A percentile compares a stretch with the other conserved stretches of the same genome.
These are phyloP conservation scores for Musa beccarii DNA, from an alignment of 176 grass and related monocot genomes.

Conservation along the genomic window DNA sequence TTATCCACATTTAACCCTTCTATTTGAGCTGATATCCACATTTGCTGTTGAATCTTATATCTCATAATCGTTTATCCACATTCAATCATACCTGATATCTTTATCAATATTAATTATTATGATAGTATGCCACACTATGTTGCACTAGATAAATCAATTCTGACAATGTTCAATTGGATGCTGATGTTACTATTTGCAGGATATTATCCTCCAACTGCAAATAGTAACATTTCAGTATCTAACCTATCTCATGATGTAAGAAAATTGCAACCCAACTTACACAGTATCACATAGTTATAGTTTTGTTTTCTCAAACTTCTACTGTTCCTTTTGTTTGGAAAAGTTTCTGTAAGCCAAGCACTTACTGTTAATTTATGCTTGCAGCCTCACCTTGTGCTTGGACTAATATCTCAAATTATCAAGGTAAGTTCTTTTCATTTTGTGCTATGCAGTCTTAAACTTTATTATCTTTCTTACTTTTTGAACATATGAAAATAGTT, in stretches of 20 bases:
- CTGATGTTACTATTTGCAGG: no score
- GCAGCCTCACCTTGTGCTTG: conserved; percentile 93
- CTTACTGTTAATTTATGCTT: conserved; percentile 25
- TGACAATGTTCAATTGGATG: no score
- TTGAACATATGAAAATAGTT: background rate
- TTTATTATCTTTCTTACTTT: conserved; percentile 1
- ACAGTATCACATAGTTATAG: no score
- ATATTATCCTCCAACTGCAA: no score
- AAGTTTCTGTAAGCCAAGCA: background rate
- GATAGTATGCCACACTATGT: no score
- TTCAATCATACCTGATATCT: background rate
- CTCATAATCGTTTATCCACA: no score
- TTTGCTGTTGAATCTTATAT: no score
- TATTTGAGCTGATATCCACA: no score
- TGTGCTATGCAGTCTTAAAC: background rate
- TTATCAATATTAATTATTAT: background rate
- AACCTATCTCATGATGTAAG: no score
- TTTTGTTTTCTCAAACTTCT: background rate
- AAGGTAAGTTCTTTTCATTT: conserved; percentile 38
- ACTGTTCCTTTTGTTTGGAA: conserved; percentile 2
- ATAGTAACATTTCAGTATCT: no score
- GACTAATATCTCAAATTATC: conserved; percentile 95
- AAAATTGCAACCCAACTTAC: no score
- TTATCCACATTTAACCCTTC: background rate
- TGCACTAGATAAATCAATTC: no score